phyloP scores from a whole-genome alignment of 2,329 filamentous ascomycete genomes.

The Sclerotinia nivalis region DNA sequence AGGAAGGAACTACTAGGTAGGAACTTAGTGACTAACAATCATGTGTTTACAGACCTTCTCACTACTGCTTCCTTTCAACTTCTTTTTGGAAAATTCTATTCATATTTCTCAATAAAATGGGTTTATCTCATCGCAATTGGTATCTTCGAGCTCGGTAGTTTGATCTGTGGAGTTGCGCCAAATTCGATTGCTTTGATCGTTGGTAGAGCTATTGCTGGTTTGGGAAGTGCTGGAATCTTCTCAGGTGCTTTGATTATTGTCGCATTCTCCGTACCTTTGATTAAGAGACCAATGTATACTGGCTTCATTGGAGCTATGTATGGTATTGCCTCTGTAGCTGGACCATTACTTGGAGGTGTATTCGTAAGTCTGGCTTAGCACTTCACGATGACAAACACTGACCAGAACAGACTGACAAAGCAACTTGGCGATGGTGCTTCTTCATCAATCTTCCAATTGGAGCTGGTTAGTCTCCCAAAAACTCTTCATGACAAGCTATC shows the following conservation, averaged over 20 bases:
- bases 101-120: slow-evolving; percentile 40
- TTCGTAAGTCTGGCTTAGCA: slow-evolving; percentile 31
- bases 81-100: slow-evolving; percentile 41
- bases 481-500: neutral
- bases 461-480: slow-evolving; percentile 27
- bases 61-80: slow-evolving; percentile 29
- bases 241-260: slow-evolving; percentile 38
- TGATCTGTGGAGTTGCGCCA: slow-evolving; percentile 42
- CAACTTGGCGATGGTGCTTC: slow-evolving; percentile 41
- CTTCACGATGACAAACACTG: slow-evolving; percentile 1
- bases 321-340: slow-evolving; percentile 39
- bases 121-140: slow-evolving; percentile 41
- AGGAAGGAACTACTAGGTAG: neutral
- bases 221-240: slow-evolving; percentile 36
- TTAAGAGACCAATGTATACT: slow-evolving; percentile 27
- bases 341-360: slow-evolving; percentile 41
- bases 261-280: slow-evolving; percentile 26
- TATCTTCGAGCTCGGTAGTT: slow-evolving; percentile 42
- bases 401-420: slow-evolving; percentile 28
- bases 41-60: slow-evolving; percentile 10
- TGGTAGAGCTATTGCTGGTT: slow-evolving; percentile 41
- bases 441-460: slow-evolving; percentile 37
- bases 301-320: slow-evolving; percentile 49
- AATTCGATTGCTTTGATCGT: slow-evolving; percentile 42
- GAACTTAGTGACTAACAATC: neutral